Conservation (phyloP, 1,284 basidiomycete species). For the Ustilago hordei region DNA sequence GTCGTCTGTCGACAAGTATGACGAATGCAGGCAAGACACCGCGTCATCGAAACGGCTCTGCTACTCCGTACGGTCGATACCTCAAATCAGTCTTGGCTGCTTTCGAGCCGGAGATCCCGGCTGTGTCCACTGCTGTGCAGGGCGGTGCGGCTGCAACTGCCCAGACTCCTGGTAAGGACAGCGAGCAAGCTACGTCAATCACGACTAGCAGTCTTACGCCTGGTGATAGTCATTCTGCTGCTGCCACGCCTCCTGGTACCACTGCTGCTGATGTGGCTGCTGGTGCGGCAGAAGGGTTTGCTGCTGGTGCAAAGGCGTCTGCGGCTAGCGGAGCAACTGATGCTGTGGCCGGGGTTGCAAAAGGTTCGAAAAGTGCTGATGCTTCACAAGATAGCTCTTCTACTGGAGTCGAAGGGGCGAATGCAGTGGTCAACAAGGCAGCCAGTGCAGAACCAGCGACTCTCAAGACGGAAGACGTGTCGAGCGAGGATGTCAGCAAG, state of each 20-base stretch:
- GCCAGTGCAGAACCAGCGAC: not conserved
- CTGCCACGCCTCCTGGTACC: constrained; percentile 23
- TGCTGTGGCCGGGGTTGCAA: not conserved
- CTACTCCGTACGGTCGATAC: constrained; percentile 56
- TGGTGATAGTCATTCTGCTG: constrained; percentile 46
- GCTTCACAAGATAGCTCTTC: constrained; percentile 2
- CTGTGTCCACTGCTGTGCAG: constrained; percentile 1
- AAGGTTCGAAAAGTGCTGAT: not conserved
- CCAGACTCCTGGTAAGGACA: constrained; percentile 42
- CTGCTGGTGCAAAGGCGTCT: not conserved
- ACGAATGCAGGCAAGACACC: constrained; percentile 59
- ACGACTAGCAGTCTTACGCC: constrained; percentile 46
- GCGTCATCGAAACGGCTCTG: constrained; percentile 59
- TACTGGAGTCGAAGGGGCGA: not conserved
- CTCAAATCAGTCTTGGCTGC: constrained; percentile 54
- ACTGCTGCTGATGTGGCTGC: constrained; percentile 2
- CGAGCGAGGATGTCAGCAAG: constrained; percentile 4
- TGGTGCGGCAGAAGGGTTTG: constrained; percentile 2
- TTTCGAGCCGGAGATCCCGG: constrained; percentile 36
- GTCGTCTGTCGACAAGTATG: constrained; percentile 45
- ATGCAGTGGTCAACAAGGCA: not conserved
- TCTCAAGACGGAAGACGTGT: constrained; percentile 25
- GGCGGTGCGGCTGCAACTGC: constrained; percentile 11
- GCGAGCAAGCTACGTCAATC: constrained; percentile 43
- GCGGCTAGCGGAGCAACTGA: not conserved